Base-by-base conservation (phyloP, 306 rosid species). In the Vigna angularis region DNA sequence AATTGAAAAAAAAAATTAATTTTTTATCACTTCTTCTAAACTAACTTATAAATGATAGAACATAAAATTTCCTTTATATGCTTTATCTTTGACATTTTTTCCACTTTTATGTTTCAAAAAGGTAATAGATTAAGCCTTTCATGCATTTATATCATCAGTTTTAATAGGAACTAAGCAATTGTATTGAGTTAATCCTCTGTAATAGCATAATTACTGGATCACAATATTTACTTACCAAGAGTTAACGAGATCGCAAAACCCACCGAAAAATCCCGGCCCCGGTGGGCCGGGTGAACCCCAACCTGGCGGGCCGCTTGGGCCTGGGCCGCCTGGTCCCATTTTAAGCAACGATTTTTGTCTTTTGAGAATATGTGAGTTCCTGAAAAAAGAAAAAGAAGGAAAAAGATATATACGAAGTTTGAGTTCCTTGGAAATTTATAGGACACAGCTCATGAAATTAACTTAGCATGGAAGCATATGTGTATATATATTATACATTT, bases 151-250 rank as follows among this genome's bases (percentile, higher is more conserved):
- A 30, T 30, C 5, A 30, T 30, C 34, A 4, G 5, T 30, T 20
- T 20, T 4, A 30, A 30, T 65, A 64, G 22, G 16, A 64, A 38
- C 26, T 36, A 32, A 30, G 45, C 8, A 9, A 70, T 5, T 32
- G 20, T 71, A 4, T 14, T 28, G 42, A 59, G 20, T 28, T 28
- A 59, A 28, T 18, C 42, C 30, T 59, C 18, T 28, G 11, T 6
- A 28, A 28, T 59, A 28, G 12, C 34, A 6, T 71, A 20, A 10
- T 53, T 55, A 53, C 65, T 5, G 0, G 26, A 16, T 70, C 32
- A 11, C 38, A 45, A 74, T 4, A 7, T 72, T n/a, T 51, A 73
- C 84, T 45, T 85, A 87, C 93, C 93, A 89, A 48, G 93, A 69
- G 67, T 75, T 76, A 49, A 87, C 65, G 13, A 42, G 1, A 52